Percentiles rank a stretch among this genome's conserved stretches.
Evolutionary conservation across 768 basidiomycete genomes (phyloP).

Genomic region (Leccinellum albellum): DNA sequence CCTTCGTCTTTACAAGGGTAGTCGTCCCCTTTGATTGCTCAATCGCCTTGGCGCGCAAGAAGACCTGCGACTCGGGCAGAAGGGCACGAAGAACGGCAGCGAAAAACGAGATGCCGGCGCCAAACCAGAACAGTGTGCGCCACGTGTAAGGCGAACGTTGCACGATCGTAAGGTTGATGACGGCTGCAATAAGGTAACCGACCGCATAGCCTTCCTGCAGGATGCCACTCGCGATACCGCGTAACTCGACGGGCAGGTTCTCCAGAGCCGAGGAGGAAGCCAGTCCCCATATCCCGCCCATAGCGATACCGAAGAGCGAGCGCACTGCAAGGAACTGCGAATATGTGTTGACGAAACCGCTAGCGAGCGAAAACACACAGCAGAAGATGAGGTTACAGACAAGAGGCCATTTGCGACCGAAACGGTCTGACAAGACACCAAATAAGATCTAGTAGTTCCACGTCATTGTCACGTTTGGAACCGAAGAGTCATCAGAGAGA

Average conservation of each 20-base stretch:
- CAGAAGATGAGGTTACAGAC: conserved; percentile 72
- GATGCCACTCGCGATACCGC: conserved; percentile 81
- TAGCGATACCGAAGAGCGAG: conserved; percentile 79
- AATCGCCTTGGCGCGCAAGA: conserved; percentile 59
- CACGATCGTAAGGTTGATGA: conserved; percentile 70
- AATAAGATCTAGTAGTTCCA: conserved; percentile 52
- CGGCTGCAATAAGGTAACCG: conserved; percentile 81
- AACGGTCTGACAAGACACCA: conserved; percentile 83
- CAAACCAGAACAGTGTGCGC: conserved; percentile 82
- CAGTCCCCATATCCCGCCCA: conserved; percentile 90
- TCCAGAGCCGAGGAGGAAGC: conserved; percentile 81
- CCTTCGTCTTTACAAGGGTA: conserved; percentile 51
- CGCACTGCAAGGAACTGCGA: conserved; percentile 76
- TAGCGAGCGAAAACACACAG: conserved; percentile 68
- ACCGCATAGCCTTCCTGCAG: conserved; percentile 88
- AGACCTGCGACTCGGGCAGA: conserved; percentile 77
- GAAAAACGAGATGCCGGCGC: conserved; percentile 62
- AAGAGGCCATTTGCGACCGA: conserved; percentile 91
- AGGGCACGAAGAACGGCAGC: conserved; percentile 62
- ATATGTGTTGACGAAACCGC: conserved; percentile 78
- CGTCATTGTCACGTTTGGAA: neutral
- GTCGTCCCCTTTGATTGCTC: conserved; percentile 40
- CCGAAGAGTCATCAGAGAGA: neutral
- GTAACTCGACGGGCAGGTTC: conserved; percentile 80
- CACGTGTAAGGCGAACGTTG: conserved; percentile 41